Conservation (phyloP, 306 rosid species). For the Quercus ilex region DNA sequence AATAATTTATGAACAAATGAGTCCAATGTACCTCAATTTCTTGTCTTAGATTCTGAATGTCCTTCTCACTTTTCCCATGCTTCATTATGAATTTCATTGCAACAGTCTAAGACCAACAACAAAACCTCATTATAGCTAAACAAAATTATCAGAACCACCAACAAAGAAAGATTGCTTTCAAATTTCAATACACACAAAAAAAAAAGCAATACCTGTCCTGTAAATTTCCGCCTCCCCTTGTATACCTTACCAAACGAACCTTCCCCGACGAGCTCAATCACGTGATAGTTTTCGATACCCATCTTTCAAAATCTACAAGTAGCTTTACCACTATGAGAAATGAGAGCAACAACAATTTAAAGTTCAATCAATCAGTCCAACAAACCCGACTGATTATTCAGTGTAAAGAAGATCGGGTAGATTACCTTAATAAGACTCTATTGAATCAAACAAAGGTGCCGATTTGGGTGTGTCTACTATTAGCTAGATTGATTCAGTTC, state of each 20-base stretch:
- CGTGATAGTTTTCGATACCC: slow-evolving; percentile 96
- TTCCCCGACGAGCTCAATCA: slow-evolving; percentile 94
- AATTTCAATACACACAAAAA: not conserved
- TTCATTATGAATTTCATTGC: slow-evolving; percentile 98
- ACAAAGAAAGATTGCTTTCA: not conserved
- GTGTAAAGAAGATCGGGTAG: too few species aligned
- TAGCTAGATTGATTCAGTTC: too few species aligned
- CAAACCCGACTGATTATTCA: too few species aligned
- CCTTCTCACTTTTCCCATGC: slow-evolving; percentile 95
- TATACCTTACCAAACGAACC: slow-evolving; percentile 99
- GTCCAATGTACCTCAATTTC: slow-evolving; percentile 73
- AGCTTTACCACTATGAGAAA: too few species aligned
- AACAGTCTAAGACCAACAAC: slow-evolving; percentile 54
- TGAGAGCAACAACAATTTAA: too few species aligned
- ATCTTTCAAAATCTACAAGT: slow-evolving; percentile 22
- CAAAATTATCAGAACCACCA: not conserved
- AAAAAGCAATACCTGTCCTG: slow-evolving; percentile 63
- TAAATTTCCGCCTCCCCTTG: slow-evolving; percentile 82
- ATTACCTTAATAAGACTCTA: too few species aligned
- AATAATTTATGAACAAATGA: not conserved
- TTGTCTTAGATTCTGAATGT: slow-evolving; percentile 82
- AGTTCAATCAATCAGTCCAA: too few species aligned
- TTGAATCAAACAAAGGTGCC: too few species aligned
- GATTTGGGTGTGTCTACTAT: too few species aligned
- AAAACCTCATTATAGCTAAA: not conserved